Base-by-base conservation (phyloP, 2,329 filamentous ascomycete species). In the Calonectria pseudoreteaudii region DNA sequence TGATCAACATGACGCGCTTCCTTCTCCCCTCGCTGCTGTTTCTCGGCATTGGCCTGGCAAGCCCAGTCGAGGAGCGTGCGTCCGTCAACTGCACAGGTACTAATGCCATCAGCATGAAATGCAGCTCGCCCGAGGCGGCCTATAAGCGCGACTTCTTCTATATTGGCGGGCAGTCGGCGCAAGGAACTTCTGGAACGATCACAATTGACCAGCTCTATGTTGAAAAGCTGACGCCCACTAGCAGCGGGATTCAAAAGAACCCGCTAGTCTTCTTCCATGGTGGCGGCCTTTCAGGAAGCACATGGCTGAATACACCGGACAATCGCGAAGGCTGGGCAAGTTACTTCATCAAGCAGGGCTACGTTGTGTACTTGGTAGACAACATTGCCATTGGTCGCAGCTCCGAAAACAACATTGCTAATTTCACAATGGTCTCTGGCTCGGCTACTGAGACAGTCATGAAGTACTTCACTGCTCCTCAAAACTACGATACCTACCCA, bases 141-240 rank as follows among this genome's bases (percentile, higher is more conserved):
- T 76, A 78, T 20, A 74, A 56, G 30, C 76, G 76, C 14, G 76
- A 76, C 11, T 74, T 78, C 53, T 77, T 78, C 53, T 78, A 78
- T 31, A 41, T 77, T 1, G 76, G 76, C 1, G 76, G 76, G 4
- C 70, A 28, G 28, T 31, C 72, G 0, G 68, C 34, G 0, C 60
- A 75, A 13, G 66, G 70, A 0, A 66, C 74, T 16, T 70, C 76
- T 0, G 76, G 76, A 26, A 76, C 73, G 6, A 74, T 76, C 31
- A 77, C 66, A 0, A 62, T 76, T 31, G 76, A 78, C 30, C 76
- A 78, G 30, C 28, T 78, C 18, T 78, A 78, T 28, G 76, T 78
- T 3, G 76, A 78, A 36, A 78, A 78, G 5, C 56, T 78, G 31
- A 71, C 65, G 0, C 76, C 76, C 1, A 44, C 52, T 2, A n/a